These are phyloP conservation scores for Pulicaria dysenterica DNA, from an alignment of 129 eudicot species.

Conservation along the genomic window DNA sequence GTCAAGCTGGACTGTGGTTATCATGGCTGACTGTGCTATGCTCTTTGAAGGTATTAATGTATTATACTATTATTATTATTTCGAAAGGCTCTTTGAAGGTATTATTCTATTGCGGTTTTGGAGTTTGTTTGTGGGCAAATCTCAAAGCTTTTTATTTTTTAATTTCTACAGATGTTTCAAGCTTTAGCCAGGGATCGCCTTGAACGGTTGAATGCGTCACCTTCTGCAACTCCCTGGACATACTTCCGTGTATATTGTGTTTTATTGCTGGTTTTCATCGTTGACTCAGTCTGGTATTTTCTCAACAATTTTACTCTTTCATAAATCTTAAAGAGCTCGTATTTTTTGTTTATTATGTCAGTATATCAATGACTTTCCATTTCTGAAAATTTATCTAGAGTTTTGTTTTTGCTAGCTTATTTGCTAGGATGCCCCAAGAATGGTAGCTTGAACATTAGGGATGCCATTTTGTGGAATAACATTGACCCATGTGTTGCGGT, in stretches of 20 bases:
- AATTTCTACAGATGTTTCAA: constrained; percentile 83
- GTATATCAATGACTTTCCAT: constrained; percentile 15
- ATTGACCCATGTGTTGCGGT: not conserved
- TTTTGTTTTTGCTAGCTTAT: constrained; percentile 5
- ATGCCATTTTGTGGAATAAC: not conserved
- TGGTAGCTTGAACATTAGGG: not conserved
- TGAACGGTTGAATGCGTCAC: constrained; percentile 94
- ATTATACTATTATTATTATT: not conserved
- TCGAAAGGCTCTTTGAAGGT: constrained; percentile 47
- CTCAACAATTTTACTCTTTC: not conserved
- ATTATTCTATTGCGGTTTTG: constrained; percentile 4
- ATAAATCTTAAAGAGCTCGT: not conserved
- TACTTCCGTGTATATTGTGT: constrained; percentile 93
- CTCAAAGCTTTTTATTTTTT: not conserved
- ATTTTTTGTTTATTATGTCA: constrained; percentile 9
- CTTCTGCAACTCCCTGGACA: constrained; percentile 90
- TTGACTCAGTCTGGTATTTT: constrained; percentile 72
- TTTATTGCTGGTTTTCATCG: constrained; percentile 66
- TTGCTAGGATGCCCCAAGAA: not conserved
- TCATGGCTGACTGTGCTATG: constrained; percentile 80
- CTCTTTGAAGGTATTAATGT: constrained; percentile 85
- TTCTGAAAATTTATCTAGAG: not conserved
- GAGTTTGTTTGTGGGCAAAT: constrained; percentile 16
- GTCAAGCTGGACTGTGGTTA: constrained; percentile 78
- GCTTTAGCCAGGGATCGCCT: constrained; percentile 96